Conservation (phyloP, 2,329 filamentous ascomycete species). For the Fusarium abutilonis region DNA sequence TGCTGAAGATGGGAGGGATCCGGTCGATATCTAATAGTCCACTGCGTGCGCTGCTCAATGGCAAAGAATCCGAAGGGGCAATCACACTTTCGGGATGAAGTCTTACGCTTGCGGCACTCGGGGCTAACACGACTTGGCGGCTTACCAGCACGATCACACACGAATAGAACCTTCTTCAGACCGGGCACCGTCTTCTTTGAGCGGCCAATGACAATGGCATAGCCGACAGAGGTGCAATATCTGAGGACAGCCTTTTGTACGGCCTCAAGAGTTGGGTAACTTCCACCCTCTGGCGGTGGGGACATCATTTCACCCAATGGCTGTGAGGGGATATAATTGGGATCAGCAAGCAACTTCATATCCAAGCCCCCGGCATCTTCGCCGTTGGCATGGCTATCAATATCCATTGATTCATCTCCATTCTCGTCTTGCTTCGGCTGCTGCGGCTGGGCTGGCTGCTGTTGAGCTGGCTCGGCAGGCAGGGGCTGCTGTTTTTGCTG, state of each 20-base stretch:
- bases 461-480: slow-evolving; percentile 45
- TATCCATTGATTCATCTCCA: slow-evolving; percentile 62
- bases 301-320: slow-evolving; percentile 70
- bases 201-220: slow-evolving; percentile 73
- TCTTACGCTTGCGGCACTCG: slow-evolving; percentile 71
- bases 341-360: slow-evolving; percentile 59
- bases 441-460: slow-evolving; percentile 50
- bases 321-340: slow-evolving; percentile 62
- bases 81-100: slow-evolving; percentile 74
- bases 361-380: slow-evolving; percentile 59
- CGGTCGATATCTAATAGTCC: slow-evolving; percentile 72
- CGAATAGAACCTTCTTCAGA: slow-evolving; percentile 73
- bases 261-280: slow-evolving; percentile 70
- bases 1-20: slow-evolving; percentile 67
- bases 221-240: slow-evolving; percentile 74
- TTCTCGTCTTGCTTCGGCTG: slow-evolving; percentile 55
- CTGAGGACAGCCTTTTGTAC: slow-evolving; percentile 71
- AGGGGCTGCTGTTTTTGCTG: slow-evolving; percentile 49
- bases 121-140: slow-evolving; percentile 70
- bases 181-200: slow-evolving; percentile 75
- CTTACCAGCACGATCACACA: slow-evolving; percentile 72
- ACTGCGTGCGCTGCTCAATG: slow-evolving; percentile 73
- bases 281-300: slow-evolving; percentile 70
- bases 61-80: slow-evolving; percentile 77
- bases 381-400: slow-evolving; percentile 60